These are phyloP conservation scores for Hypoxylon rubiginosum DNA, from an alignment of 2,329 filamentous ascomycete species.

Conservation along the genomic window DNA sequence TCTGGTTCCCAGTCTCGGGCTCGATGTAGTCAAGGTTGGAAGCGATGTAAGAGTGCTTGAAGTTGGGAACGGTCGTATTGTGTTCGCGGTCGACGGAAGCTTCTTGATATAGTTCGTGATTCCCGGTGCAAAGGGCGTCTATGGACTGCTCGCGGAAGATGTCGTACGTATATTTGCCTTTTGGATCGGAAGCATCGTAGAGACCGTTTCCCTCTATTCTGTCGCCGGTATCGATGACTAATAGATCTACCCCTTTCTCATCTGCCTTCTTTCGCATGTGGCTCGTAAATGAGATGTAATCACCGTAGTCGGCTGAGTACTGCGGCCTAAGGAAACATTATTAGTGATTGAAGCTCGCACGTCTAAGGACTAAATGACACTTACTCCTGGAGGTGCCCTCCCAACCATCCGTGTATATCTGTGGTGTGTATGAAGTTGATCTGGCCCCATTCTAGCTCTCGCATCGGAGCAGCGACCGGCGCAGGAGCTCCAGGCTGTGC, in stretches of 20 bases:
- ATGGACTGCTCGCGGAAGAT: constrained; percentile 87
- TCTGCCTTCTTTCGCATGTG: constrained; percentile 86
- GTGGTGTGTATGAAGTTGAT: constrained; percentile 98
- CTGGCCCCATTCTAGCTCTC: constrained; percentile 90
- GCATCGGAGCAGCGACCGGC: constrained; percentile 83
- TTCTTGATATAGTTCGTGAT: constrained; percentile 92
- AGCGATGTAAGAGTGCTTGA: constrained; percentile 83
- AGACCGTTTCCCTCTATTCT: constrained; percentile 94
- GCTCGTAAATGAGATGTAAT: constrained; percentile 92
- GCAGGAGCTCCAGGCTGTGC: constrained; percentile 85
- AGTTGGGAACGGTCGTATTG: constrained; percentile 84
- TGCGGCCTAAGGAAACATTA: constrained; percentile 70
- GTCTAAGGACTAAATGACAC: constrained; percentile 42
- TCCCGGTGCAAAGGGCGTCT: constrained; percentile 88
- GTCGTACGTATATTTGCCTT: constrained; percentile 89
- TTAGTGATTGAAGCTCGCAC: constrained; percentile 16
- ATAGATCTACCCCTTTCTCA: constrained; percentile 80
- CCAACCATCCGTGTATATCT: constrained; percentile 96
- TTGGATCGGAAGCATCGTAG: constrained; percentile 89
- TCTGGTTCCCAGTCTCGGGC: constrained; percentile 75
- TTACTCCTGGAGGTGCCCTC: constrained; percentile 91
- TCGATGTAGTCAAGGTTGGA: constrained; percentile 94
- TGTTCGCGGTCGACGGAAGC: constrained; percentile 85
- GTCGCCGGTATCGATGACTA: constrained; percentile 97
- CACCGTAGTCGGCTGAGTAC: constrained; percentile 97